Evolutionary conservation across 2,329 filamentous ascomycete genomes (phyloP).

Genomic region (Herpotrichia juniperi): DNA sequence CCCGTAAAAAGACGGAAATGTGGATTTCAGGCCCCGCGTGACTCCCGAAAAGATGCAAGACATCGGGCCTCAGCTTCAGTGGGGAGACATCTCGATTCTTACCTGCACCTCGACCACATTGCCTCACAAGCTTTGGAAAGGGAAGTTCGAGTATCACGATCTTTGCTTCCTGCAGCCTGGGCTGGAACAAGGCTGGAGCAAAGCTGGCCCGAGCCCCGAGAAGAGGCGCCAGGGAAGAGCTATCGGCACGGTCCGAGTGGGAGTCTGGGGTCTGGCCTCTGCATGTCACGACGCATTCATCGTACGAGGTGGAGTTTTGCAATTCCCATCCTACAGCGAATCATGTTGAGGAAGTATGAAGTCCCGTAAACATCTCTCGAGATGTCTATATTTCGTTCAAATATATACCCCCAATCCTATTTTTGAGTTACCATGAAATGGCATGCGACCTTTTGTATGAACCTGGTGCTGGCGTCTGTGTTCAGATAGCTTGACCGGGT

Average conservation of each 20-base stretch:
- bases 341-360: background rate
- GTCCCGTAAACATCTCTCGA: background rate
- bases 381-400: background rate
- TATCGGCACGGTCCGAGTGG: background rate
- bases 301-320: background rate
- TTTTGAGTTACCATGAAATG: too few relatives aligned
- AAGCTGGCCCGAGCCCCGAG: constrained; percentile 11
- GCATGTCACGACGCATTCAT: background rate
- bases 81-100: background rate
- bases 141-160: too few relatives aligned
- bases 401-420: too few relatives aligned
- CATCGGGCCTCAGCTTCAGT: background rate
- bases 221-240: background rate
- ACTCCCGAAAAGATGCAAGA: constrained; percentile 6
- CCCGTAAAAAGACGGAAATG: constrained; percentile 9
- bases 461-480: too few relatives aligned
- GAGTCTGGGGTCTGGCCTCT: background rate
- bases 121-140: too few relatives aligned
- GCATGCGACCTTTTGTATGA: too few relatives aligned
- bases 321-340: background rate
- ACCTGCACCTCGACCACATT: background rate
- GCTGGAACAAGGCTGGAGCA: constrained; percentile 4
- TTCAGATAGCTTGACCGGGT: too few relatives aligned
- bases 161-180: background rate
- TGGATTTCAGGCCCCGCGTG: constrained; percentile 8